Evolutionary conservation across 2,329 filamentous ascomycete genomes (phyloP), one percentile per base, ranked within the genome.

Genomic region (Penicillium sp.): DNA sequence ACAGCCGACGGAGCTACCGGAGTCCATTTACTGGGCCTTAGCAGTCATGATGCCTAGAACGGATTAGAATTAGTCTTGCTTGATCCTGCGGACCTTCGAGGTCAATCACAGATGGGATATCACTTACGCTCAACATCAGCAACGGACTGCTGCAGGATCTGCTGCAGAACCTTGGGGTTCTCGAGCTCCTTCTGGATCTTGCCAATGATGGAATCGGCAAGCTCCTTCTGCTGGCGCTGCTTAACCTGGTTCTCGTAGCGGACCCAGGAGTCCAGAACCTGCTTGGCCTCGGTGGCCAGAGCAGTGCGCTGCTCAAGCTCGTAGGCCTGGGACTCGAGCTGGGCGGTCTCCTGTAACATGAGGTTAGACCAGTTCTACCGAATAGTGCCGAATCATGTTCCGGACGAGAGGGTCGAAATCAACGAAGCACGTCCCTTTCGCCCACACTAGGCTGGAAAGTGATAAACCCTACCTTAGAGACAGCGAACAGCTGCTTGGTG

Each of bases 141-240:
- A 72, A 99, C 86, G 77, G 92, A 96, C 85, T 99, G 94, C 82
- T 94, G 89, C 68, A 99, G 87, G 72, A 99, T 97, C 83, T 97
- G 92, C 84, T 97, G 91, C 70, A 99, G 87, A 65, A 88, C 85
- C 87, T 92, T 97, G 77, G 95, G 94, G 85, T 90, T 97, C 85
- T 97, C 91, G 55, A 99, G 87, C 85, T 97, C 93, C 87, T 97
- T 97, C 79, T 90, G 88, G 75, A 97, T 94, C 87, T 97, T 99
- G 83, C 89, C 87, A 72, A 99, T 97, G 78, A 99, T 83, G 77
- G 81, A 86, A 75, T 96, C 87, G 63, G 94, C 91, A 65, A 99
- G 87, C 85, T 99, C 94, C 79, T 85, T 88, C 86, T 99, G 94
- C 84, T 99, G 92, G 77, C 94, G 89, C 83, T 93, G 89, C 90